Evolutionary conservation across 2,329 filamentous ascomycete genomes (phyloP).

Genomic region (Colletotrichum plurivorum): DNA sequence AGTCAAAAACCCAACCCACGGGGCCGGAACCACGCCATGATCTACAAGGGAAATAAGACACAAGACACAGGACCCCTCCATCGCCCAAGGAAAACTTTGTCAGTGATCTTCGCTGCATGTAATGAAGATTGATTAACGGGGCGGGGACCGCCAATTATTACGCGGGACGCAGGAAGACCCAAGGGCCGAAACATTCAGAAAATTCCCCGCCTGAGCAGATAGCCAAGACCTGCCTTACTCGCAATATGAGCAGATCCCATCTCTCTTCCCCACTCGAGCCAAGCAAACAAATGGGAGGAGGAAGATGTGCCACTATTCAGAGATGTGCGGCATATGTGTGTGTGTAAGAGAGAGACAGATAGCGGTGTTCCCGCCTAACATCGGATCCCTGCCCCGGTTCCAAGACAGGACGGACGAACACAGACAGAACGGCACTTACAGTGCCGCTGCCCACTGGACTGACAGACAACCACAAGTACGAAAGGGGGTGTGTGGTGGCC

Average conservation of each 20-base stretch:
- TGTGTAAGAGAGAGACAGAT: background rate
- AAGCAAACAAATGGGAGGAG: background rate
- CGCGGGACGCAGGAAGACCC: background rate
- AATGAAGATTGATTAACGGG: conserved; percentile 1
- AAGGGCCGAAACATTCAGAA: background rate
- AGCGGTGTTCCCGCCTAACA: conserved; percentile 3
- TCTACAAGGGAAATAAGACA: background rate
- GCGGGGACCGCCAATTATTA: background rate
- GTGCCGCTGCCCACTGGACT: background rate
- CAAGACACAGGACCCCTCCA: background rate
- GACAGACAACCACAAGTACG: background rate
- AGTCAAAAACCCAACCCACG: conserved; percentile 23
- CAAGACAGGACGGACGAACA: conserved; percentile 1
- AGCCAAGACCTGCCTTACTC: too few relatives aligned
- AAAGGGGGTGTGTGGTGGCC: background rate
- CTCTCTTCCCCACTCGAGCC: too few relatives aligned
- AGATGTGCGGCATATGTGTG: background rate
- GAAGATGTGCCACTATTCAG: conserved; percentile 25
- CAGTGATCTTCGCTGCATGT: conserved; percentile 28
- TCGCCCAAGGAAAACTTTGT: background rate
- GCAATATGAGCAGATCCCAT: too few relatives aligned
- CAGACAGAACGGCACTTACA: background rate
- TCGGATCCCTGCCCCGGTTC: conserved; percentile 18
- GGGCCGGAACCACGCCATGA: background rate
- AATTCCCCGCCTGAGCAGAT: background rate